Base-by-base conservation (phyloP, 116 monocot species). In the Zostera marina region DNA sequence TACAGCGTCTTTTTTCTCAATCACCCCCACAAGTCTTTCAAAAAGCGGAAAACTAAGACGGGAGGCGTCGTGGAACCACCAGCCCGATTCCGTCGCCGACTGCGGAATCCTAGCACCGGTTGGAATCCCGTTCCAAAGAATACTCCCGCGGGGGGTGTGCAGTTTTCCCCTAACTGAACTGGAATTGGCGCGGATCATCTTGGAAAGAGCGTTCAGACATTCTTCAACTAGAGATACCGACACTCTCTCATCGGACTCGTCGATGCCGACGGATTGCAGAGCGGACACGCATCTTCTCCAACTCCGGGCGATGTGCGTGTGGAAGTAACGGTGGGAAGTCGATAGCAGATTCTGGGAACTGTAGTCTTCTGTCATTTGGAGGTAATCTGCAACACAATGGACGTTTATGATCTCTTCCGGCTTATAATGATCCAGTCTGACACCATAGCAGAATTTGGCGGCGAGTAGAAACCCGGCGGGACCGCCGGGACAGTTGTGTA, bases 1-100 rank as follows among this genome's bases (percentile, higher is more conserved):
- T 22, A 74, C 61, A 1, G 5, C 32, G 10, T 67, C 67, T 56
- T 63, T 56, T n/a, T 47, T 42, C 10, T 66, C 62, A 69, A 83
- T 77, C 38, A 39, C 64, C 66, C 75, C 70, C 9, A 78, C 62
- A 14, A 76, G 54, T 55, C 44, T 70, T 51, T 67, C 52, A 46
- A 83, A 74, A 65, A 77, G 54, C 43, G 63, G 60, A 54, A 72
- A 17, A 21, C 64, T 42, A 41, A 74, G 72, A 57, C 63, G 51
- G 11, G 75, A 77, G 42, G 75, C 55, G 58, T 82, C 77, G 60
- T 78, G 75, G 53, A 78, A 74, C 78, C 82, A 82, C 78, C 82
- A 82, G 14, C 74, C 65, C 25, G 73, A 68, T 22, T 2, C 32
- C 32, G 32, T 32, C 32, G 38, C 7, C 11, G 61, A 43, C 52